Evolutionary conservation across 176 grass and related monocot species (phyloP).

Genomic region (Aegilops longissima): DNA sequence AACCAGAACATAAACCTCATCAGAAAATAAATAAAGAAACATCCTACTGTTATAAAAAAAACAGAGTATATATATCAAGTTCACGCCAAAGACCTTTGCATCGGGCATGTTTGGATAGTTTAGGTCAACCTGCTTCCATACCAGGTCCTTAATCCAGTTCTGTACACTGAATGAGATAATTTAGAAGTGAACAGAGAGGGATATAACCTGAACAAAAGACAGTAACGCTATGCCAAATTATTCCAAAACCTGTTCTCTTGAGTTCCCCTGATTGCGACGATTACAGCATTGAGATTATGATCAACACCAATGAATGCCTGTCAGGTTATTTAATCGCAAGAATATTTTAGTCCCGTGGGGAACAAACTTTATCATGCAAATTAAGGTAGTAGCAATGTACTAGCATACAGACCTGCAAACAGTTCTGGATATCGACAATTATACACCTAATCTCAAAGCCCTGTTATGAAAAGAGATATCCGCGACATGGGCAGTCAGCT

Average conservation of each 20-base stretch:
- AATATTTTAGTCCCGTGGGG: slow-evolving; percentile 27
- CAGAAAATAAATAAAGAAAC: neutral
- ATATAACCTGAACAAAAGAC: neutral
- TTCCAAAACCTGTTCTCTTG: slow-evolving; percentile 84
- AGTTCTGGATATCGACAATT: slow-evolving; percentile 85
- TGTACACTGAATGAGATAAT: slow-evolving; percentile 46
- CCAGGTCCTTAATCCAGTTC: slow-evolving; percentile 78
- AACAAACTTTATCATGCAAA: neutral
- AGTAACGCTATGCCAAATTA: neutral
- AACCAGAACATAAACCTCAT: slow-evolving; percentile 36
- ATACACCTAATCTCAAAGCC: slow-evolving; percentile 84
- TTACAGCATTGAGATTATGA: slow-evolving; percentile 70
- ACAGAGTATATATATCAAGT: neutral
- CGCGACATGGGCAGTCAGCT: neutral
- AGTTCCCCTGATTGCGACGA: slow-evolving; percentile 90
- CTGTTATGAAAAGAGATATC: slow-evolving; percentile 21
- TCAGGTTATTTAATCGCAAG: neutral
- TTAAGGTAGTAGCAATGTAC: slow-evolving; percentile 2
- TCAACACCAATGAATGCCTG: slow-evolving; percentile 65
- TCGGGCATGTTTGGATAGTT: slow-evolving; percentile 62
- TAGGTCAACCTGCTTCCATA: slow-evolving; percentile 85
- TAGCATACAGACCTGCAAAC: slow-evolving; percentile 70
- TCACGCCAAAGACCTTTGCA: slow-evolving; percentile 31
- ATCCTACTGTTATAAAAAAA: neutral
- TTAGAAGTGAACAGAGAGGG: neutral